phyloP scores from a whole-genome alignment of 2,329 filamentous ascomycete genomes.

The Hortaea sp. region DNA sequence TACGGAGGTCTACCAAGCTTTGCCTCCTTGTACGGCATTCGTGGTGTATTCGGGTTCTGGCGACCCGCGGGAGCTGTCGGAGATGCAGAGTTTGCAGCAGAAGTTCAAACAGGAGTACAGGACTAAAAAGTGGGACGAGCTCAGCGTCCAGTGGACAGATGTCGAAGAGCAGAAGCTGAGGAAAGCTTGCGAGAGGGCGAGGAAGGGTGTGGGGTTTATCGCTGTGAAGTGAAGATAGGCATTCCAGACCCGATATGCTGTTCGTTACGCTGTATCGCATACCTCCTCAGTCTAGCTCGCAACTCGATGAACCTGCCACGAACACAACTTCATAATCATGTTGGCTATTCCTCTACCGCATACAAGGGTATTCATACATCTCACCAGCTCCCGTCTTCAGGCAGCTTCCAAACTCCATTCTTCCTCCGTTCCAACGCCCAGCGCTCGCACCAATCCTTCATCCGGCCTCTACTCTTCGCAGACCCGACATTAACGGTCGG shows the following conservation, averaged over 20 bases:
- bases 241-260: too few species aligned
- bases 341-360: too few species aligned
- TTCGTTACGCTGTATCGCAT: too few species aligned
- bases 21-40: slow-evolving; percentile 51
- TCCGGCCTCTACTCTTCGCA: slow-evolving; percentile 52
- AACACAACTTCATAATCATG: too few species aligned
- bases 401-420: slow-evolving; percentile 45
- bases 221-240: slow-evolving; percentile 40
- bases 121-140: slow-evolving; percentile 52
- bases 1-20: slow-evolving; percentile 41
- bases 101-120: slow-evolving; percentile 47
- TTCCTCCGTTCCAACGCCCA: slow-evolving; percentile 55
- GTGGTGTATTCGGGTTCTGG: slow-evolving; percentile 56
- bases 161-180: slow-evolving; percentile 50
- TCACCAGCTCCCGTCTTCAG: slow-evolving; percentile 23
- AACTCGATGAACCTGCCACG: too few species aligned
- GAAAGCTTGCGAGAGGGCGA: slow-evolving; percentile 45
- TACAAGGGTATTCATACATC: too few species aligned
- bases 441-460: slow-evolving; percentile 56
- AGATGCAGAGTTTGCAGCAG: slow-evolving; percentile 47
- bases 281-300: too few species aligned
- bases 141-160: slow-evolving; percentile 56
- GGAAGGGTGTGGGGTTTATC: slow-evolving; percentile 50
- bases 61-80: slow-evolving; percentile 47
- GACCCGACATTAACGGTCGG: slow-evolving; percentile 84